Evolutionary conservation across 305 asterid genomes (phyloP).

Genomic region (Striga hermonthica): DNA sequence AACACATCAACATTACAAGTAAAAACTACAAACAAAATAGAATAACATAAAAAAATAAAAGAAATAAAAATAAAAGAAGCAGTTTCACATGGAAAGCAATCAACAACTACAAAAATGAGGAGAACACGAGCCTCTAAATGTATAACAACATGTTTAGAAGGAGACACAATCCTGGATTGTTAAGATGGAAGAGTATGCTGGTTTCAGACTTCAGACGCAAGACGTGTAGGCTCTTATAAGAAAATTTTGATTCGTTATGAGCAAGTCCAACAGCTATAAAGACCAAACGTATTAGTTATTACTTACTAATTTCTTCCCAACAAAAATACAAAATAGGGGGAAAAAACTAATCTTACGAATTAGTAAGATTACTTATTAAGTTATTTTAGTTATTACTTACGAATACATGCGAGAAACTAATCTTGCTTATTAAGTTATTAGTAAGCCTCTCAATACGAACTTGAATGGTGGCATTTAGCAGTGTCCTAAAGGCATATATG

Average conservation of each 20-base stretch:
- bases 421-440: conserved; percentile 58
- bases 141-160: no score
- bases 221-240: no score
- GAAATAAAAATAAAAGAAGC: not conserved
- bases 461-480: conserved; percentile 60
- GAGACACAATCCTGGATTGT: no score
- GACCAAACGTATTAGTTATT: no score
- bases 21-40: not conserved
- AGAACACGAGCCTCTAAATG: no score
- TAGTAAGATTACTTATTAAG: no score
- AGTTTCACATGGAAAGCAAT: not conserved
- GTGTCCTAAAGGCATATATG: conserved; percentile 81
- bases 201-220: no score
- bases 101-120: no score
- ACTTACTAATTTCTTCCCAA: not conserved
- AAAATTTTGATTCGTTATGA: no score
- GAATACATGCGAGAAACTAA: not conserved
- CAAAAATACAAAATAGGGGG: not conserved
- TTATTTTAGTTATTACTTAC: no score
- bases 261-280: no score
- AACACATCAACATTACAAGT: not conserved
- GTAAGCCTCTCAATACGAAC: conserved; percentile 85
- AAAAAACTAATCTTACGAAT: conserved; percentile 11
- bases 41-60: not conserved
- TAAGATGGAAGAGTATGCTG: no score